Evolutionary conservation across 441 rosid genomes (phyloP), one percentile per base, ranked within the genome.

Genomic region (Erodium chrysanthum): DNA sequence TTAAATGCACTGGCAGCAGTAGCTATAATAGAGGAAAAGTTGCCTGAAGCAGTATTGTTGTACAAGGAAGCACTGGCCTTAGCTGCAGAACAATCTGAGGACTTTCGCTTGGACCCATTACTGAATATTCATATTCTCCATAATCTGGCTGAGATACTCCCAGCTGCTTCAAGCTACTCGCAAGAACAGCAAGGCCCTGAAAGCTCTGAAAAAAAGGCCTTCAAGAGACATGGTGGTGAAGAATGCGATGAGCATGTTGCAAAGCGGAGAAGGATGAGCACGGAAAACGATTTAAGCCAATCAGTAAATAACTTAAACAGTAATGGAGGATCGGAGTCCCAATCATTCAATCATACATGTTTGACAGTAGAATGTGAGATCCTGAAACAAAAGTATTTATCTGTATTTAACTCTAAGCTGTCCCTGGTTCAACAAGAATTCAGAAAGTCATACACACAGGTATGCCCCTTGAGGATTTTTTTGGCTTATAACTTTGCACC

Each of bases 1-100:
- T 85, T 94, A 81, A 94, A 89, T 78, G 98, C 93, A 60, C 94
- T 94, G 71, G 97, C 98, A 68, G 98, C 88, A 67, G 82, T 94
- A 76, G 87, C 92, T 68, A 83, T 94, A 77, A 85, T 94, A 71
- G 83, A 91, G 83, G 77, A 85, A 70, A 84, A 83, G 11, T 74
- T 82, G 75, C 76, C 83, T 66, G 79, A 86, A 79, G 97, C 96
- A 33, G 86, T 79, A 68, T 76, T 81, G 17, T 71, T 94, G 66
- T 94, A 94, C 79, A 83, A 81, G 75, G 98, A 94, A 84, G 91
- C 96, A 70, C 75, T 94, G 75, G 78, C 75, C 71, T 72, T 88
- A 71, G 80, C 88, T 63, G 79, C 77, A 69, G 93, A 91, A 69
- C 86, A 94, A 64, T 78, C 84, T 4, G 88, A 89, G 74, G 96